A percentile compares a stretch with the other conserved stretches of the same genome.
Evolutionary conservation across 805 yeast genomes (phyloP).

Genomic region (Saccharomycopsis schoenii): DNA sequence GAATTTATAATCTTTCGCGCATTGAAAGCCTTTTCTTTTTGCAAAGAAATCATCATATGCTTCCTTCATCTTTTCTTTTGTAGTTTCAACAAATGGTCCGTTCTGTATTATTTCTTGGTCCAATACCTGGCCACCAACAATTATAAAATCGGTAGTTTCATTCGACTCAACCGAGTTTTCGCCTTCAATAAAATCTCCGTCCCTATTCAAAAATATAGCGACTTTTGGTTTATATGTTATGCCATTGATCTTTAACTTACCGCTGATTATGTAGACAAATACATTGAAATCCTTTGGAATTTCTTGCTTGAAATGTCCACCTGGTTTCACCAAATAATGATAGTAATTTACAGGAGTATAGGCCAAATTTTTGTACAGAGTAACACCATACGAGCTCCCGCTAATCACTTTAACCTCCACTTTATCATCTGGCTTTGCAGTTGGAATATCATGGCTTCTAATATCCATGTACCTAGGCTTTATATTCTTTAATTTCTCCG

Average conservation of each 20-base stretch:
- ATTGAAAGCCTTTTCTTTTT: slow-evolving; percentile 61
- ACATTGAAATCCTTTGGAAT: slow-evolving; percentile 54
- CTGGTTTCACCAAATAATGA: slow-evolving; percentile 53
- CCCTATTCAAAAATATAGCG: slow-evolving; percentile 55
- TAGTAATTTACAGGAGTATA: slow-evolving; percentile 74
- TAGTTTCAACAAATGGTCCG: slow-evolving; percentile 83
- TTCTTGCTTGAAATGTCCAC: slow-evolving; percentile 51
- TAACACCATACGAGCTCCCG: slow-evolving; percentile 70
- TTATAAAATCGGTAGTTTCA: slow-evolving; percentile 46
- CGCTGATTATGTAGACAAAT: slow-evolving; percentile 59
- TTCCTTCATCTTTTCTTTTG: slow-evolving; percentile 52
- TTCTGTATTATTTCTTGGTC: slow-evolving; percentile 74
- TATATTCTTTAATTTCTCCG: slow-evolving; percentile 47
- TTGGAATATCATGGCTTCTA: slow-evolving; percentile 35
- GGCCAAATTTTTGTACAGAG: slow-evolving; percentile 63
- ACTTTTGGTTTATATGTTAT: slow-evolving; percentile 35
- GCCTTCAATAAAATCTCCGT: slow-evolving; percentile 56
- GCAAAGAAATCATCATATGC: slow-evolving; percentile 67
- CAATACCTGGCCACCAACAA: slow-evolving; percentile 68
- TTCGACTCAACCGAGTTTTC: slow-evolving; percentile 29
- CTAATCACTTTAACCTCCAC: slow-evolving; percentile 63
- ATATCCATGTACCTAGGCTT: slow-evolving; percentile 70
- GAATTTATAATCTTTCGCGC: slow-evolving; percentile 26
- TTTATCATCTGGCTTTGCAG: slow-evolving; percentile 53
- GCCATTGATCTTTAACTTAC: slow-evolving; percentile 41